phyloP scores from a whole-genome alignment of 2,329 filamentous ascomycete species.

The Pseudocercospora macadamiae region DNA sequence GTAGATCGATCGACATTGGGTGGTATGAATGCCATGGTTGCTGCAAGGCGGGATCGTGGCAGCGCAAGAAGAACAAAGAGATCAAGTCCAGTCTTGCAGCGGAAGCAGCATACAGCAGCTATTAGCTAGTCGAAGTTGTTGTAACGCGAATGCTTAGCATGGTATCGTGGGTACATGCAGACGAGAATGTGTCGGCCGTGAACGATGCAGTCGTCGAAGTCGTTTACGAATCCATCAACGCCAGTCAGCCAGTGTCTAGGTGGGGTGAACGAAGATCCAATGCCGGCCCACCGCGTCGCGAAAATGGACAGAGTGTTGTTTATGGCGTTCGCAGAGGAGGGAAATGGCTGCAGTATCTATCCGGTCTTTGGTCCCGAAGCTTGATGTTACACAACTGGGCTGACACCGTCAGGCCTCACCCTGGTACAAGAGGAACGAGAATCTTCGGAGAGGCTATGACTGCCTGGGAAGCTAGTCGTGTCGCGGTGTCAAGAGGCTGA shows the following conservation, averaged over 20 bases:
- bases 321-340: conserved; percentile 17
- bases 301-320: conserved; percentile 22
- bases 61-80: conserved; percentile 1
- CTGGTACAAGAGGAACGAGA: conserved; percentile 14
- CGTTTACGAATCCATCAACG: conserved; percentile 19
- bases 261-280: conserved; percentile 15
- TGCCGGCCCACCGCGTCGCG: conserved; percentile 22
- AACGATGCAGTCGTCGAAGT: conserved; percentile 20
- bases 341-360: conserved; percentile 27
- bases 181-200: conserved; percentile 19
- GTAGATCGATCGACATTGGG: conserved; percentile 24
- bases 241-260: conserved; percentile 15
- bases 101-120: conserved; percentile 9
- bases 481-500: conserved; percentile 7
- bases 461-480: conserved; percentile 15
- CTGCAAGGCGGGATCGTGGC: conserved; percentile 8
- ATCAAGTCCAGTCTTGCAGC: conserved; percentile 8
- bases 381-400: conserved; percentile 25
- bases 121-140: conserved; percentile 5
- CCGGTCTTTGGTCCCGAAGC: conserved; percentile 19
- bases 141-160: conserved; percentile 17
- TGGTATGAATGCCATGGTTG: conserved; percentile 22
- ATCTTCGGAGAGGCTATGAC: conserved; percentile 10
- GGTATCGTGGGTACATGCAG: conserved; percentile 24
- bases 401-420: conserved; percentile 13